Conservation (phyloP, 192 early-diverging fungal genomes). For the Umbelopsis vinacea region DNA sequence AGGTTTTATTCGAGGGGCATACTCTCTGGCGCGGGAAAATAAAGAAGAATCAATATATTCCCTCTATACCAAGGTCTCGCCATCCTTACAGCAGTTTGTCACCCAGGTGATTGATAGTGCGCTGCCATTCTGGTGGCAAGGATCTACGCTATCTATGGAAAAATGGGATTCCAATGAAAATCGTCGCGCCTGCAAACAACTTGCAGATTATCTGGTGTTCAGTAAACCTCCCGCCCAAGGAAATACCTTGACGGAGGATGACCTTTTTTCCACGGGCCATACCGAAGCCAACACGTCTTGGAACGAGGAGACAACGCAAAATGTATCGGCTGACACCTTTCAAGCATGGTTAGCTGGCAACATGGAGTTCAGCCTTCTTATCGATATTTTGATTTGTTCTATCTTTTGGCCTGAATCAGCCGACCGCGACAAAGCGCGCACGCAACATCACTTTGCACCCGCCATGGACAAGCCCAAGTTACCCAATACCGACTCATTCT, state of each 20-base stretch:
- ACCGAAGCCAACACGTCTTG: neutral
- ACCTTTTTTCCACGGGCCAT: neutral
- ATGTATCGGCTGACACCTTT: conserved; percentile 5
- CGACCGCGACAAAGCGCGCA: neutral
- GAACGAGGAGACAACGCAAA: neutral
- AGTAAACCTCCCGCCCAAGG: neutral
- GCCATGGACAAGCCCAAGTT: neutral
- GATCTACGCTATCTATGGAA: neutral
- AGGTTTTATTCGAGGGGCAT: conserved; percentile 5
- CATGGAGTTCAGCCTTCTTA: conserved; percentile 1
- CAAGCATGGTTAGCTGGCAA: neutral
- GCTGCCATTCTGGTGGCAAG: conserved; percentile 12
- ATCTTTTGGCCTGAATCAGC: conserved; percentile 10
- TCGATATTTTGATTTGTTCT: conserved; percentile 19
- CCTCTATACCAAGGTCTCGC: neutral
- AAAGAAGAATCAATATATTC: neutral
- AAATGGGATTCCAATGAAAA: conserved; percentile 11
- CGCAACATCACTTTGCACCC: neutral
- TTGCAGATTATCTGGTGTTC: conserved; percentile 10
- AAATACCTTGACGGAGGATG: conserved; percentile 3
- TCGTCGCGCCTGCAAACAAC: neutral
- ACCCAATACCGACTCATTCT: conserved; percentile 34
- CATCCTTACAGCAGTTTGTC: neutral
- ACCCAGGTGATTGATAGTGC: neutral
- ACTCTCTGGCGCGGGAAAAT: neutral